Conservation (phyloP, 306 rosid species). For the Morella rubra region DNA sequence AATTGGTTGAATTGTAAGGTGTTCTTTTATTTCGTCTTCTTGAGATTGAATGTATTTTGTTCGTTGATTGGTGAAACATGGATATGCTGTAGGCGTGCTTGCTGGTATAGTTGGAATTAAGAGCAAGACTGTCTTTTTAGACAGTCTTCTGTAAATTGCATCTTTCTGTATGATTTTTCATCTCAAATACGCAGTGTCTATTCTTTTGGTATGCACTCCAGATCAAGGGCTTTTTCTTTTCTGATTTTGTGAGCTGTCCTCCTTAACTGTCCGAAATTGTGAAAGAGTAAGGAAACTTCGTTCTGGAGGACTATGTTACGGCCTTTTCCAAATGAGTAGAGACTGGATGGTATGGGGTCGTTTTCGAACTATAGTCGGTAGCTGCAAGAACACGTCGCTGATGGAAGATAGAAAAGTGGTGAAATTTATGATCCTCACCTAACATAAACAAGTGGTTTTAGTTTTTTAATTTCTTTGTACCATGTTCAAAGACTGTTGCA, state of each 20-base stretch:
- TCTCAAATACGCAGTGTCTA: constrained; percentile 28
- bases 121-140: constrained; percentile 34
- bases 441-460: background rate
- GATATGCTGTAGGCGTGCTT: constrained; percentile 35
- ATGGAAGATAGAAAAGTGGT: background rate
- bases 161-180: constrained; percentile 35
- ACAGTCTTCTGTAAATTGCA: constrained; percentile 52
- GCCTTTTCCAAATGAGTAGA: no score
- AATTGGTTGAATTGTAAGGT: constrained; percentile 47
- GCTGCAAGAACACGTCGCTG: background rate
- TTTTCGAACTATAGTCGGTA: background rate
- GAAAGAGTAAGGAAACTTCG: constrained; percentile 25
- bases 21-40: constrained; percentile 43
- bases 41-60: constrained; percentile 47
- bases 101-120: constrained; percentile 33
- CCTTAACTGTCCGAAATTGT: background rate
- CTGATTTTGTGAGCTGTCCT: background rate
- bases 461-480: no score
- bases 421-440: background rate
- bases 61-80: constrained; percentile 48
- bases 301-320: background rate
- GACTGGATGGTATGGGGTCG: no score
- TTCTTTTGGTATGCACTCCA: constrained; percentile 9
- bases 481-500: no score
- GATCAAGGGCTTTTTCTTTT: background rate